Percentiles rank a stretch among this genome's conserved stretches.
Conservation (phyloP, 2,329 filamentous ascomycete genomes). For the Exophiala mesophila region DNA sequence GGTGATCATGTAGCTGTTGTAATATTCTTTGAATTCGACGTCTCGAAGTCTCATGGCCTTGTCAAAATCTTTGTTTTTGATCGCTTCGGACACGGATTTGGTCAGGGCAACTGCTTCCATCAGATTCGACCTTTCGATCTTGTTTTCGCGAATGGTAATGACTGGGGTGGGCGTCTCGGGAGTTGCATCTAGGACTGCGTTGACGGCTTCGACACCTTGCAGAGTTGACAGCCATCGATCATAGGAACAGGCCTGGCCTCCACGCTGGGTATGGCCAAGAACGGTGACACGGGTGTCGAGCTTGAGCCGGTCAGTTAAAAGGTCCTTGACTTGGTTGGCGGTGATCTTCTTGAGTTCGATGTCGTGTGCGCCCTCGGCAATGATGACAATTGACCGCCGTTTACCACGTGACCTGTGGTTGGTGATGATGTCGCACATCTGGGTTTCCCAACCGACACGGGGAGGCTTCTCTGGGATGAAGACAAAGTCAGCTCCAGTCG, state of each 20-base stretch:
- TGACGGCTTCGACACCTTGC: conserved; percentile 91
- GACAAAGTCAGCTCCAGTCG: conserved; percentile 90
- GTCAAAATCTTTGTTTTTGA: conserved; percentile 79
- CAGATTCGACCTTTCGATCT: conserved; percentile 84
- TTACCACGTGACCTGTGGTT: conserved; percentile 84
- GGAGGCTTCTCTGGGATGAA: conserved; percentile 96
- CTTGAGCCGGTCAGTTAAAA: conserved; percentile 74
- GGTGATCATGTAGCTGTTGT: conserved; percentile 83
- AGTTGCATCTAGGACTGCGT: conserved; percentile 81
- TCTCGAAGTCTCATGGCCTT: conserved; percentile 84
- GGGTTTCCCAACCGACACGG: conserved; percentile 77
- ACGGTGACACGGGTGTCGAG: conserved; percentile 94
- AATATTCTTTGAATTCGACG: conserved; percentile 90
- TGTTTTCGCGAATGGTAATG: conserved; percentile 96
- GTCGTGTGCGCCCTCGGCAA: conserved; percentile 92
- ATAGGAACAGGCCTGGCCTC: conserved; percentile 86
- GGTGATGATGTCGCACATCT: conserved; percentile 75
- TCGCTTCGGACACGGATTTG: conserved; percentile 74
- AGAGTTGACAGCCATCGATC: conserved; percentile 89
- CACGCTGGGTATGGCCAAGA: conserved; percentile 93
- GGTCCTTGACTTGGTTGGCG: conserved; percentile 74
- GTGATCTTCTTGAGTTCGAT: conserved; percentile 77
- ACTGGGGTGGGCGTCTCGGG: conserved; percentile 88
- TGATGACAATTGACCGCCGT: conserved; percentile 95
- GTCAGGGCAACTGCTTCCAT: conserved; percentile 86